Evolutionary conservation across 305 asterid genomes (phyloP), one percentile per base, ranked within the genome.

Genomic region (Plantago lanceolata): DNA sequence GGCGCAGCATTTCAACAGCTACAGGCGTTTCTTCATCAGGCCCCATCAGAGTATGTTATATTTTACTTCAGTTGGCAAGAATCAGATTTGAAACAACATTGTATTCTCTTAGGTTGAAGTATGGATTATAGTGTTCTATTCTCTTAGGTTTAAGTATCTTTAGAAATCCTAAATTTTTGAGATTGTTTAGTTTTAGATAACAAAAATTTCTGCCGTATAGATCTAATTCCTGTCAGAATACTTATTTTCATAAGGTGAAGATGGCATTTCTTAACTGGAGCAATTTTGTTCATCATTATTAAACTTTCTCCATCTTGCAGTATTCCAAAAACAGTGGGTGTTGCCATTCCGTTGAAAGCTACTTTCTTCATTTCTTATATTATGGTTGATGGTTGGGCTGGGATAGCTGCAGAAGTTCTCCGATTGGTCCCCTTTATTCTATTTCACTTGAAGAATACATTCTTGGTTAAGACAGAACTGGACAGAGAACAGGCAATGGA

Each of bases 341-440:
- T 87, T 60, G 85, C 95, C 48, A 87, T 92, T 72, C 98, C 97
- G 54, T 65, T 89, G 84, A 92, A 87, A 77, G 98, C 95, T 62
- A 92, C 98, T n/a, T 91, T 91, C 87, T 91, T 91, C 62, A 89
- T 87, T 59, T 82, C 95, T 33, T 89, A 89, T 61, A 81, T 92
- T 71, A 92, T 89, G 98, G 97, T 92, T 47, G 98, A 92, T 74
- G 98, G 97, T 60, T 92, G 97, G 97, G 91, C 98, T 17, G 97
- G 96, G 19, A 67, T 87, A 54, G 98, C 97, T 43, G 98, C 86
- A 17, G 98, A 92, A 84, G 76, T 89, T 63, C 77, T 92, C 20
- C 78, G 98, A 75, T 50, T 87, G 75, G 81, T 81, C 70, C 95
- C 97, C 28, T 69, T 87, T 43, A 48, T 87, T 8, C 19, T 84